A percentile compares a stretch with the other conserved stretches of the same genome.
phyloP scores from a whole-genome alignment of 2,329 filamentous ascomycete species.

The Helminthosporium solani region DNA sequence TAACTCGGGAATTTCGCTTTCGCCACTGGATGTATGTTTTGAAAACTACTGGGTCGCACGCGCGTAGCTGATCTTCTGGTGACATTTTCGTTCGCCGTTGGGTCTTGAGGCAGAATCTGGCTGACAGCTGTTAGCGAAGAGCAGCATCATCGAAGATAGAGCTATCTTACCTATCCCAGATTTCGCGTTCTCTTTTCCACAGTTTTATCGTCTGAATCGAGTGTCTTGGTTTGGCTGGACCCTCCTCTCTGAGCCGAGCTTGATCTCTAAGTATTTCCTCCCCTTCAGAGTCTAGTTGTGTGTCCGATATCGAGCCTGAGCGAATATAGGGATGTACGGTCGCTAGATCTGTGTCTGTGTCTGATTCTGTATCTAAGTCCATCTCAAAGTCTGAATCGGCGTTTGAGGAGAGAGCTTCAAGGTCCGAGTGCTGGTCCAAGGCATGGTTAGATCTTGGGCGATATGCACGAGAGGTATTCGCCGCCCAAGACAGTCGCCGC shows the following conservation, averaged over 20 bases:
- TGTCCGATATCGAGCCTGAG: no score
- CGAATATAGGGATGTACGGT: no score
- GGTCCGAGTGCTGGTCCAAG: no score
- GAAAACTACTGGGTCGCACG: slow-evolving; percentile 14
- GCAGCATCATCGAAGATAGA: background rate
- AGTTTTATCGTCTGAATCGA: slow-evolving; percentile 4
- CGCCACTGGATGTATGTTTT: slow-evolving; percentile 19
- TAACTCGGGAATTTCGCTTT: slow-evolving; percentile 14
- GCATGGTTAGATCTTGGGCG: slow-evolving; percentile 41
- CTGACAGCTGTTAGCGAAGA: no score
- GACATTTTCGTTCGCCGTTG: slow-evolving; percentile 9
- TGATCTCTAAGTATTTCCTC: slow-evolving; percentile 10
- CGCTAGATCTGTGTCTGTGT: no score
- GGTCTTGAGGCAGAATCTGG: slow-evolving; percentile 14
- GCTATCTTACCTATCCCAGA: slow-evolving; percentile 8
- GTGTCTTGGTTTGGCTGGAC: slow-evolving; percentile 7
- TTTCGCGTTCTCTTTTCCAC: slow-evolving; percentile 8
- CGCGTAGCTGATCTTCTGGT: slow-evolving; percentile 13
- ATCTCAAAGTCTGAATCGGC: no score
- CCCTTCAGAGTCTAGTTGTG: no score
- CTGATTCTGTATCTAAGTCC: no score
- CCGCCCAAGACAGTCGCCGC: slow-evolving; percentile 23
- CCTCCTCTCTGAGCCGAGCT: slow-evolving; percentile 4
- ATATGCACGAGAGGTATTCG: slow-evolving; percentile 50
- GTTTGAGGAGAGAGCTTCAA: no score